Evolutionary conservation across 352 stramenopile genomes (phyloP).

Genomic region (Pythium grandisporangium): DNA sequence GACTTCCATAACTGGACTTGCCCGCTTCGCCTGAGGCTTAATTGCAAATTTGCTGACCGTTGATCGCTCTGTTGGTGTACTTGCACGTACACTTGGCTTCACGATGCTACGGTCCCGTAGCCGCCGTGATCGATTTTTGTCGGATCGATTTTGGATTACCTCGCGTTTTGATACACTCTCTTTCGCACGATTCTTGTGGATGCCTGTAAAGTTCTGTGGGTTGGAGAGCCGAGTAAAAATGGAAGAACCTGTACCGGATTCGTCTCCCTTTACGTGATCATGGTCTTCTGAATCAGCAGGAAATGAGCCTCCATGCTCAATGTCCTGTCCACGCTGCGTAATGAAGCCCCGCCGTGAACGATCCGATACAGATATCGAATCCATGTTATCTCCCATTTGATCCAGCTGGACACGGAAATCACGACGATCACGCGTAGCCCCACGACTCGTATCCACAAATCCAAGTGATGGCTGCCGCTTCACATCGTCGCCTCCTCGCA

Average conservation of each 20-base stretch:
- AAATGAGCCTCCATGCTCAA: constrained; percentile 19
- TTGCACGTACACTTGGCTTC: constrained; percentile 39
- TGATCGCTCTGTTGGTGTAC: constrained; percentile 46
- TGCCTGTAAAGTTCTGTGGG: constrained; percentile 82
- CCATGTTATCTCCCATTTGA: constrained; percentile 26
- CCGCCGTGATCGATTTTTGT: constrained; percentile 63
- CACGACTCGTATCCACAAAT: too few relatives aligned
- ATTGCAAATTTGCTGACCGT: constrained; percentile 24
- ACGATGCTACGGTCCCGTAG: constrained; percentile 52
- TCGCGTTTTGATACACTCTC: constrained; percentile 79
- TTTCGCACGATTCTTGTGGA: constrained; percentile 78
- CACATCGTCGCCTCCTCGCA: constrained; percentile 20
- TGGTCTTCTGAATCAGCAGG: constrained; percentile 19
- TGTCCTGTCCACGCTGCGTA: constrained; percentile 17
- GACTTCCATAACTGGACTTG: constrained; percentile 68
- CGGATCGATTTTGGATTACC: constrained; percentile 58
- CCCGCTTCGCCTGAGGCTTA: constrained; percentile 45
- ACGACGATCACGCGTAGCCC: constrained; percentile 13
- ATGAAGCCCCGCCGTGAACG: constrained; percentile 21
- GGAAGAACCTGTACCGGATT: constrained; percentile 24
- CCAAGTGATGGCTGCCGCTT: too few relatives aligned
- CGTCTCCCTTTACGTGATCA: constrained; percentile 41
- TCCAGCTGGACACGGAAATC: constrained; percentile 55
- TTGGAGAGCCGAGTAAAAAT: constrained; percentile 85
- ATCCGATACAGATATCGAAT: constrained; percentile 30